These are phyloP conservation scores for Chlorella sp. DNA, from an alignment of 139 green algal genomes.

Conservation along the genomic window DNA sequence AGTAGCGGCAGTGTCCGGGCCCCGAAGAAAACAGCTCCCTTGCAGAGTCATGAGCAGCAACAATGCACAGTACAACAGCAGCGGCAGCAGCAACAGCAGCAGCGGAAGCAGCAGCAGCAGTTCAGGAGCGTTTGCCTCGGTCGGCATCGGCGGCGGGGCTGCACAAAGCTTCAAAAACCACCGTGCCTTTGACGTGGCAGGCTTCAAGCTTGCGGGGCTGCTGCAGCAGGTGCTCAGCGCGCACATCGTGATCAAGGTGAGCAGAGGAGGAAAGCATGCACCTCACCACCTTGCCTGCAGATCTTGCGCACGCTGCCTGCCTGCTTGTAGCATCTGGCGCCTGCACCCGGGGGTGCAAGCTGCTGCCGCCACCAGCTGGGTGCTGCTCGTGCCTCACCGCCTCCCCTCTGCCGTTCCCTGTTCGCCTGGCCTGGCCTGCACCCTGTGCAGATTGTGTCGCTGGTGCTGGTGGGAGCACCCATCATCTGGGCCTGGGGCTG, in stretches of 20 bases:
- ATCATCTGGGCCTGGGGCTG: slow-evolving; percentile 20
- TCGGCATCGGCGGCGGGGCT: slow-evolving; percentile 3
- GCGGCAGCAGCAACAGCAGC: background rate
- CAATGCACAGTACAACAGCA: background rate
- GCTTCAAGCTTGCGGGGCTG: slow-evolving; percentile 24
- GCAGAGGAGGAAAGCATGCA: background rate
- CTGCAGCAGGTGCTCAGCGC: slow-evolving; percentile 21
- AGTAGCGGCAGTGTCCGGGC: background rate
- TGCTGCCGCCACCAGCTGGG: no score
- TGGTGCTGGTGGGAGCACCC: background rate
- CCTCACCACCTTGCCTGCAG: no score
- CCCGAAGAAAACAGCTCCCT: background rate
- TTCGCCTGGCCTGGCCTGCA: background rate
- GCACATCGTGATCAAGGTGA: slow-evolving; percentile 19
- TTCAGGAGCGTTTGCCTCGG: background rate
- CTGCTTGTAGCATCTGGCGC: background rate
- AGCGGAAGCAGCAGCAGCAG: background rate
- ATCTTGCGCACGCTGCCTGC: background rate
- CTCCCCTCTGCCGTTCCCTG: background rate
- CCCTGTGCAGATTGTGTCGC: slow-evolving; percentile 18
- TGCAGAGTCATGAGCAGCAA: background rate
- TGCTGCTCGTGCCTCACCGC: no score
- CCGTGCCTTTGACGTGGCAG: slow-evolving; percentile 4
- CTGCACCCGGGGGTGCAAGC: no score
- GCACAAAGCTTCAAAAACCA: background rate